These are phyloP conservation scores for Cocos nucifera DNA, from an alignment of 176 grass and related monocot genomes.

Conservation along the genomic window DNA sequence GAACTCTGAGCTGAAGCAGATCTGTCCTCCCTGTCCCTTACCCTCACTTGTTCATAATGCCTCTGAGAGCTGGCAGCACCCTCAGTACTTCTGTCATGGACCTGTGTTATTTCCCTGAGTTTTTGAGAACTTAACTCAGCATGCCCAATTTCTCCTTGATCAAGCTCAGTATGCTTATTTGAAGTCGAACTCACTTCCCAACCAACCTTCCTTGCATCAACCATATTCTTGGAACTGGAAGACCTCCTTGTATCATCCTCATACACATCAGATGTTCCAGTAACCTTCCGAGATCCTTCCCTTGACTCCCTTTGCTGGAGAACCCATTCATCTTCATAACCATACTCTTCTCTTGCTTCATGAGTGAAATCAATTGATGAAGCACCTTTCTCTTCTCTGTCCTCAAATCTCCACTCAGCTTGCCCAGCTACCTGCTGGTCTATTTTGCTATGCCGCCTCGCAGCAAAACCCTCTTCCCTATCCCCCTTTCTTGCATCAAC, in stretches of 20 bases:
- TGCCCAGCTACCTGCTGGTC: slow-evolving; percentile 4
- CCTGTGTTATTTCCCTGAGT: neutral
- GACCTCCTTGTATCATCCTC: neutral
- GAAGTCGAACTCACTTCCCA: neutral
- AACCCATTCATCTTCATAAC: slow-evolving; percentile 4
- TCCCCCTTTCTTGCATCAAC: slow-evolving; percentile 3
- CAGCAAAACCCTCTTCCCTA: slow-evolving; percentile 3
- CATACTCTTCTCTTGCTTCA: neutral
- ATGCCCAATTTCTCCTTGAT: neutral
- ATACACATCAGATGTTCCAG: slow-evolving; percentile 1
- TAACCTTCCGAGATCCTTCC: neutral
- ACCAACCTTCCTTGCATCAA: slow-evolving; percentile 1
- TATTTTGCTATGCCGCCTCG: neutral
- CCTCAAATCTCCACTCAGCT: slow-evolving; percentile 1
- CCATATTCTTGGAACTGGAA: neutral
- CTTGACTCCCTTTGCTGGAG: neutral
- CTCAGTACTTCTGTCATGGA: neutral
- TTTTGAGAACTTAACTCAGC: neutral
- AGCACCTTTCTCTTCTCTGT: neutral
- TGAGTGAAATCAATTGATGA: too few relatives aligned
- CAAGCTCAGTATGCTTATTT: slow-evolving; percentile 1
- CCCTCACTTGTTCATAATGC: neutral
- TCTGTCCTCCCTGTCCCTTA: slow-evolving; percentile 5
- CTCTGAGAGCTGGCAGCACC: neutral
- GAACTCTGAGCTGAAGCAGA: slow-evolving; percentile 26